Conservation (phyloP, 768 basidiomycete species). For the Myochromella boudieri region DNA sequence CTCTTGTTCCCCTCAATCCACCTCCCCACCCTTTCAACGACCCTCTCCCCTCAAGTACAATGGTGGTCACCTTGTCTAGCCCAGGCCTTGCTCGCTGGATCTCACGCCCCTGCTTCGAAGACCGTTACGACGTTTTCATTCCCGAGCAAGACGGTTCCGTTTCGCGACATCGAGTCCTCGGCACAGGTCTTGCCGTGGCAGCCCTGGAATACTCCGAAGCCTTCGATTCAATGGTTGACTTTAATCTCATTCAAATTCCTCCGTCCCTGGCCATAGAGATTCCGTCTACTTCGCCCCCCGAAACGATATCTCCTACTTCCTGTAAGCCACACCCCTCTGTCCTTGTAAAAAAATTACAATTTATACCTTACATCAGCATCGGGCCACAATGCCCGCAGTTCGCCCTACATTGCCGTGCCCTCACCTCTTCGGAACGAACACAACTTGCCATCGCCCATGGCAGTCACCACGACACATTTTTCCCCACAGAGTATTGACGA, state of each 20-base stretch:
- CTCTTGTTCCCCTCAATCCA: slow-evolving; percentile 22
- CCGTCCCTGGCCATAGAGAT: slow-evolving; percentile 16
- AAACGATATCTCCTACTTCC: slow-evolving; percentile 13
- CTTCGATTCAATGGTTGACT: slow-evolving; percentile 64
- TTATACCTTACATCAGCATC: slow-evolving; percentile 22
- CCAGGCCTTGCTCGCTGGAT: slow-evolving; percentile 68
- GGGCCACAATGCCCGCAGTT: slow-evolving; percentile 25
- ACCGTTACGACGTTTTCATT: slow-evolving; percentile 58
- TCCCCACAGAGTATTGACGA: slow-evolving; percentile 10
- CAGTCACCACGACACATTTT: slow-evolving; percentile 7
- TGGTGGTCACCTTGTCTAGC: slow-evolving; percentile 40
- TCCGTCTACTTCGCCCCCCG: slow-evolving; percentile 10
- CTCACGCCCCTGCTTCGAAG: slow-evolving; percentile 74
- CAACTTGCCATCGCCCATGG: slow-evolving; percentile 17
- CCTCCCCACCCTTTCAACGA: slow-evolving; percentile 30
- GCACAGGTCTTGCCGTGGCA: slow-evolving; percentile 59
- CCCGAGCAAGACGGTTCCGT: slow-evolving; percentile 36
- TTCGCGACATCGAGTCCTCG: slow-evolving; percentile 40
- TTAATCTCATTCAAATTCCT: slow-evolving; percentile 31
- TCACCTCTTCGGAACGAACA: slow-evolving; percentile 50
- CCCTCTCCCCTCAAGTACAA: slow-evolving; percentile 29
- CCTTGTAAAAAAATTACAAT: no score
- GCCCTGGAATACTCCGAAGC: slow-evolving; percentile 70
- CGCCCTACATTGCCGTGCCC: slow-evolving; percentile 41
- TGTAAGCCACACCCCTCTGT: slow-evolving; percentile 17